phyloP scores from a whole-genome alignment of 1,139 yeast species.

The Saccharomycopsis phalli region DNA sequence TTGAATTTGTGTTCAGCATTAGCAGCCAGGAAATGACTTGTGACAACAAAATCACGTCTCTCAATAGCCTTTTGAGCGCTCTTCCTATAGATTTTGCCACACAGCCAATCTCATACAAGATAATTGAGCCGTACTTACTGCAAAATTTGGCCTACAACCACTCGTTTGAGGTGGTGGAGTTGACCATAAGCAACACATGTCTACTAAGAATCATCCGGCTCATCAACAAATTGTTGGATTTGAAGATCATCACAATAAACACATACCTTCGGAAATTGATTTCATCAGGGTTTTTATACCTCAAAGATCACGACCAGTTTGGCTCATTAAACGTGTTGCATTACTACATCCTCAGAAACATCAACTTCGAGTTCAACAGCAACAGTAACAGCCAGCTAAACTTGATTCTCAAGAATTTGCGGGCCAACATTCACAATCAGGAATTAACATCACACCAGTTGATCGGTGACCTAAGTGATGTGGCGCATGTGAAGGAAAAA shows the following conservation, averaged over 20 bases:
- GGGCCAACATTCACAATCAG: slow-evolving; percentile 38
- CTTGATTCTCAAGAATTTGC: slow-evolving; percentile 46
- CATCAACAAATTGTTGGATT: slow-evolving; percentile 11
- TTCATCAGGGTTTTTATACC: slow-evolving; percentile 73
- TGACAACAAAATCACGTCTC: background rate
- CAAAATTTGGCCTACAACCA: no score
- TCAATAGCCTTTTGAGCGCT: background rate
- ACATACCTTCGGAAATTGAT: slow-evolving; percentile 69
- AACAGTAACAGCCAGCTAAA: slow-evolving; percentile 27
- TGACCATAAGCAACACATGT: slow-evolving; percentile 1
- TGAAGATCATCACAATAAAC: slow-evolving; percentile 12
- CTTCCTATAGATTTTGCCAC: background rate
- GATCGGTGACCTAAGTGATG: background rate
- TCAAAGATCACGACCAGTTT: slow-evolving; percentile 22
- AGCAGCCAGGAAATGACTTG: background rate
- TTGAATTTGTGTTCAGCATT: slow-evolving; percentile 17
- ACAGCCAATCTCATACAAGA: background rate
- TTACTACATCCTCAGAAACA: slow-evolving; percentile 13
- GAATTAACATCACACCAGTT: background rate
- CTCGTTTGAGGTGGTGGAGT: slow-evolving; percentile 1
- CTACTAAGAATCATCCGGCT: slow-evolving; percentile 12
- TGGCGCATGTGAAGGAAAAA: no score
- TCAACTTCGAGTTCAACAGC: slow-evolving; percentile 7
- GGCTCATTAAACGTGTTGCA: slow-evolving; percentile 21
- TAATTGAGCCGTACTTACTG: background rate